Conservation (phyloP, 306 rosid species). For the Ormosia emarginata region DNA sequence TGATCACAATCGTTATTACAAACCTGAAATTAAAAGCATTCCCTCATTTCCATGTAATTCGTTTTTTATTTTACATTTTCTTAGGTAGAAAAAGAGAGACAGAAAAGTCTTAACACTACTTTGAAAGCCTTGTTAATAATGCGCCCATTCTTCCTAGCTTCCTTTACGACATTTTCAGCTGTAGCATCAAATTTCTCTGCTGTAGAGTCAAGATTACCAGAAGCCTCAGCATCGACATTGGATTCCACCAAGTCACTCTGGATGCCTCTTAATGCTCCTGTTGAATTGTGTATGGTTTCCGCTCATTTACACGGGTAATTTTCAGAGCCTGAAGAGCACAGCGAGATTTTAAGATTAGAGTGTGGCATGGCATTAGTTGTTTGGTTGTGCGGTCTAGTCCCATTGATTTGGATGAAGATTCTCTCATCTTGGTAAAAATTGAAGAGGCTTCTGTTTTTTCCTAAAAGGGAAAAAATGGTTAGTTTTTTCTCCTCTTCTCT, state of each 20-base stretch:
- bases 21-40: constrained; percentile 50
- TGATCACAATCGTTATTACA: constrained; percentile 37
- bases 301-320: constrained; percentile 30
- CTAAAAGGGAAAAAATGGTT: too few species aligned
- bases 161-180: constrained; percentile 43
- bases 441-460: too few species aligned
- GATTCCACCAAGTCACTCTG: constrained; percentile 22
- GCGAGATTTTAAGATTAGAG: too few species aligned
- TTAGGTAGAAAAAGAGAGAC: neutral
- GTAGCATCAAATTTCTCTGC: constrained; percentile 36
- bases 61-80: neutral
- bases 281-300: constrained; percentile 49
- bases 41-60: neutral
- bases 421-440: too few species aligned
- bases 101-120: constrained; percentile 39
- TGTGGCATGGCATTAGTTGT: too few species aligned
- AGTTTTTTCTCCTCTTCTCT: too few species aligned
- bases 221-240: neutral
- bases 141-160: constrained; percentile 41
- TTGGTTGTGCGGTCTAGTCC: too few species aligned
- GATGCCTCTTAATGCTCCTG: constrained; percentile 45
- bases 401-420: too few species aligned
- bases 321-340: too few species aligned
- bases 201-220: constrained; percentile 37
- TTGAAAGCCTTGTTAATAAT: constrained; percentile 44